Evolutionary conservation across 306 rosid genomes (phyloP).

Genomic region (Hylodesmum podocarpum): DNA sequence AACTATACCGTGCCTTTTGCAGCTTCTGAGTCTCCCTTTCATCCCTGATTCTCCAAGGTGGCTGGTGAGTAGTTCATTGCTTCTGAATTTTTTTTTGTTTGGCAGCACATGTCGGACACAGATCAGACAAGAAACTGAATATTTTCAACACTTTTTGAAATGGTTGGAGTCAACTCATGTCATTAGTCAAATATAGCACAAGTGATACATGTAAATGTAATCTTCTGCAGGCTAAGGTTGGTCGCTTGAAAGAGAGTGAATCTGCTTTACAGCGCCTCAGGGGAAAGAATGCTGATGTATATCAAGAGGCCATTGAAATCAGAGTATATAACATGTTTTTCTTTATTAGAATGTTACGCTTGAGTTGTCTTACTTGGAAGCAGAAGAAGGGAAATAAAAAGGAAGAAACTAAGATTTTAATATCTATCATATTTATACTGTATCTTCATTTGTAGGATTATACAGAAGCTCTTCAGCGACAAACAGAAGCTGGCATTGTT

Average conservation of each 20-base stretch:
- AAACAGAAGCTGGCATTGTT: conserved; percentile 43
- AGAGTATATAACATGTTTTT: conserved; percentile 39
- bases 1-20: conserved; percentile 57
- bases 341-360: background rate
- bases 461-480: conserved; percentile 47
- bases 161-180: background rate
- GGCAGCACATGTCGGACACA: background rate
- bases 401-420: background rate
- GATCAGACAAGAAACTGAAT: background rate
- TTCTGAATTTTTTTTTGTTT: background rate
- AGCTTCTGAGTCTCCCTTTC: conserved; percentile 67
- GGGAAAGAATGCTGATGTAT: conserved; percentile 51
- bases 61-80: conserved; percentile 56
- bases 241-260: conserved; percentile 51
- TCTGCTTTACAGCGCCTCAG: conserved; percentile 62
- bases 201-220: conserved; percentile 20
- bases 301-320: conserved; percentile 64
- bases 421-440: background rate
- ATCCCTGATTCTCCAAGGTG: conserved; percentile 95
- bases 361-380: background rate
- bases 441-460: conserved; percentile 45
- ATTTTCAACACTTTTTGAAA: background rate
- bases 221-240: conserved; percentile 60
- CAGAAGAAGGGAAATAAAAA: too few species aligned
- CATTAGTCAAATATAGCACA: background rate